Base-by-base conservation (phyloP, 1,284 basidiomycete genomes). In the Ceratorhiza oryzae-sativae region DNA sequence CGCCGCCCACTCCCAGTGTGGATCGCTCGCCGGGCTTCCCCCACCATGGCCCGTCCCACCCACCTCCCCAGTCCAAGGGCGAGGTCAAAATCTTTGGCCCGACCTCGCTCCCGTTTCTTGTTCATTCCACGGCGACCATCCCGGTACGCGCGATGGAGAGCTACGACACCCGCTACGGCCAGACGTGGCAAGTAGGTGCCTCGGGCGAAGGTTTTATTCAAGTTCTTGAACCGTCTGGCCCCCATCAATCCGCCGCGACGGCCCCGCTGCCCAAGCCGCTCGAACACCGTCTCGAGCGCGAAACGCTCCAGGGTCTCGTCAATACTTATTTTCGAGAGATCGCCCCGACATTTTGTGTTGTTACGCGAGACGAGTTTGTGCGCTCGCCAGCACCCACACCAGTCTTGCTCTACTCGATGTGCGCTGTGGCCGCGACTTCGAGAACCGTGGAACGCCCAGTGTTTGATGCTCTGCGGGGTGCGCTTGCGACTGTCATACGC, bases 301-400 rank as follows among this genome's bases (percentile, higher is more conserved):
- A 92, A 62, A 84, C 91, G 75, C 85, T 96, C 77, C 90, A 95
- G 77, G 85, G 87, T 71, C 87, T 97, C 70, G 86, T 97, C 78
- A 98, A 98, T 81, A 88, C 89, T 23, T 98, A 95, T 83, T 98
- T 98, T 80, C 85, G 86, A 23, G 89, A 94, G 49, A 85, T 97
- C 61, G 88, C 91, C 0, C 92, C 91, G n/a, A 84, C 94, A 58
- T 87, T 97, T 73, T 96, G 96, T 23, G 86, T 98, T 75, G 86
- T 98, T 72, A 93, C 93, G 18, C 88, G 91, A 78, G 85, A 87
- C 56, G 96, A 98, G 79, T 79, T 78, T 56, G 81, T 82, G 18
- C 86, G 81, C 23, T 74, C 81, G 65, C 84, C 86, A 32, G 89
- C 88, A 10, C 92, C 93, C 0, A 85, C 92, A 15, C 90, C 93